These are phyloP conservation scores for Boletus calvinii DNA, from an alignment of 1,284 basidiomycete species.

Conservation along the genomic window DNA sequence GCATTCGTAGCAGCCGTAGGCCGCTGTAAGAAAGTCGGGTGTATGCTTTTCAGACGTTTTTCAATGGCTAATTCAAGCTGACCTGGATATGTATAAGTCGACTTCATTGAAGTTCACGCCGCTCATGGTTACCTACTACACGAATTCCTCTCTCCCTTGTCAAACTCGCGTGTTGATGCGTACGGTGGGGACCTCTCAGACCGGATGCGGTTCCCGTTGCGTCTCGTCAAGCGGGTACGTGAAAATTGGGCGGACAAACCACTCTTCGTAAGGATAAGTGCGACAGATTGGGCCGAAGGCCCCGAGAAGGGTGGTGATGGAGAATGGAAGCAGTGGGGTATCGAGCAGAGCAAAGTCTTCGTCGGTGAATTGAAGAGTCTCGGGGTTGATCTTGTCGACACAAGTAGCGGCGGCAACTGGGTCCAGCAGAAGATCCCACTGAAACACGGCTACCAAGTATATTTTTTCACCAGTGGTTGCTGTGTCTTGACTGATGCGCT, in stretches of 20 bases:
- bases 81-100: constrained; percentile 42
- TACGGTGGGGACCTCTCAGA: constrained; percentile 79
- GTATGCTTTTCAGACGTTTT: constrained; percentile 38
- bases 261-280: constrained; percentile 74
- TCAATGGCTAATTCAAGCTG: background rate
- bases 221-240: constrained; percentile 53
- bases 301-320: constrained; percentile 59
- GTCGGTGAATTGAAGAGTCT: constrained; percentile 55
- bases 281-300: constrained; percentile 76
- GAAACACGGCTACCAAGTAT: constrained; percentile 65
- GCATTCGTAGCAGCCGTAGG: constrained; percentile 65
- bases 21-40: constrained; percentile 62
- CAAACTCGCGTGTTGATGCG: constrained; percentile 65
- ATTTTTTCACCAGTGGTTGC: background rate
- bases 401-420: constrained; percentile 70
- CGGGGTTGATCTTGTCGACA: constrained; percentile 74
- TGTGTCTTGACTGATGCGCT: background rate
- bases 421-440: constrained; percentile 56
- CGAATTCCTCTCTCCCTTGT: constrained; percentile 67
- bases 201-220: constrained; percentile 66
- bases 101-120: constrained; percentile 81
- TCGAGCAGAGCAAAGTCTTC: constrained; percentile 70
- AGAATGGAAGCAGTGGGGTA: constrained; percentile 68
- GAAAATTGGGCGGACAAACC: constrained; percentile 62
- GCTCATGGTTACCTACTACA: constrained; percentile 70